These are phyloP conservation scores for Vickermania ingenoplastis DNA, from an alignment of 208 protist genomes.

Conservation along the genomic window DNA sequence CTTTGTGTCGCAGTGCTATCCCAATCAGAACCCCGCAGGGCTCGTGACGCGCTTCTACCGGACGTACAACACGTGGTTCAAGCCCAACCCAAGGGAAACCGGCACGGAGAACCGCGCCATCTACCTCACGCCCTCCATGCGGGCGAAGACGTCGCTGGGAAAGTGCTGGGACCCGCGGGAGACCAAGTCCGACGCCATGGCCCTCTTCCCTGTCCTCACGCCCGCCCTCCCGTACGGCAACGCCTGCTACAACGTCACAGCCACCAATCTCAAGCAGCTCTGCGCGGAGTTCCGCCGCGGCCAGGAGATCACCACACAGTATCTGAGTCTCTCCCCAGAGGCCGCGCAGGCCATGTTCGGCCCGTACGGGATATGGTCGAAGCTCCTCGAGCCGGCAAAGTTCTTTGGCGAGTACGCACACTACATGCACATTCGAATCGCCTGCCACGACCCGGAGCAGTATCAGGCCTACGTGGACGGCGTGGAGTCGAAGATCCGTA, in stretches of 20 bases:
- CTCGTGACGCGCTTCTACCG: conserved; percentile 94
- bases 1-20: conserved; percentile 96
- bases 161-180: conserved; percentile 75
- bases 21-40: conserved; percentile 88
- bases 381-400: conserved; percentile 55
- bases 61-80: conserved; percentile 88
- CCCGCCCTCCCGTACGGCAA: conserved; percentile 97
- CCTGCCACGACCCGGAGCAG: conserved; percentile 56
- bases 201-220: conserved; percentile 97
- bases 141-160: conserved; percentile 56
- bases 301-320: conserved; percentile 50
- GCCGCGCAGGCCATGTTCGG: conserved; percentile 49
- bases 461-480: conserved; percentile 79
- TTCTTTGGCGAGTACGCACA: conserved; percentile 80
- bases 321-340: conserved; percentile 30
- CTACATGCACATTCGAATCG: conserved; percentile 77
- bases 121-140: conserved; percentile 78
- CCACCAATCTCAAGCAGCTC: conserved; percentile 91
- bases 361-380: conserved; percentile 68
- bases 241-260: conserved; percentile 95
- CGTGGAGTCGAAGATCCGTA: conserved; percentile 83
- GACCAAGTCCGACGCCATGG: conserved; percentile 82
- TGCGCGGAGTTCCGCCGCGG: conserved; percentile 93
- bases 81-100: conserved; percentile 73
- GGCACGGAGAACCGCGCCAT: conserved; percentile 81